These are phyloP conservation scores for Pleurotus tuber-regium DNA, from an alignment of 768 basidiomycete genomes.

Conservation along the genomic window DNA sequence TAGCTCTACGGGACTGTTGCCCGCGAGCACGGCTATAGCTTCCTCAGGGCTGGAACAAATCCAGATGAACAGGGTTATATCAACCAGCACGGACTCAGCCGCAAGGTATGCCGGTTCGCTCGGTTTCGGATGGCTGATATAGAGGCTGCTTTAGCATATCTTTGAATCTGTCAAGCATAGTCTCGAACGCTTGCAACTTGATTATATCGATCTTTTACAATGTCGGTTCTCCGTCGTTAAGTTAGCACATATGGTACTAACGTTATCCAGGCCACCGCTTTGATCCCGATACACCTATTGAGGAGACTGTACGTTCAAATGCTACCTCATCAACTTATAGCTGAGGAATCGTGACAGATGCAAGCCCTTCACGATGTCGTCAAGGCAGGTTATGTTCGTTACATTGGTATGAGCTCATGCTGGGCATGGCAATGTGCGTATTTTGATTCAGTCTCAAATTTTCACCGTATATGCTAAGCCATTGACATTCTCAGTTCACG, in stretches of 20 bases:
- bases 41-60: slow-evolving; percentile 13
- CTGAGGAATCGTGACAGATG: slow-evolving; percentile 39
- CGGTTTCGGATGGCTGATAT: too few species aligned
- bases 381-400: slow-evolving; percentile 58
- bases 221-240: slow-evolving; percentile 33
- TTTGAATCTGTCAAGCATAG: slow-evolving; percentile 65
- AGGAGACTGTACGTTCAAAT: slow-evolving; percentile 39
- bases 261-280: slow-evolving; percentile 50
- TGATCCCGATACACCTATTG: slow-evolving; percentile 55
- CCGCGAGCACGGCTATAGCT: slow-evolving; percentile 15
- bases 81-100: slow-evolving; percentile 48
- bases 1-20: slow-evolving; percentile 37
- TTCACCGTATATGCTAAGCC: neutral
- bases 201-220: slow-evolving; percentile 77
- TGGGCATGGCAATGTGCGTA: slow-evolving; percentile 49
- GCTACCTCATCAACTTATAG: neutral
- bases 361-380: slow-evolving; percentile 70
- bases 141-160: slow-evolving; percentile 58
- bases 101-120: too few species aligned
- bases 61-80: slow-evolving; percentile 45
- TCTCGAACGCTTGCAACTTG: slow-evolving; percentile 65
- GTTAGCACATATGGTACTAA: neutral
- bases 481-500: slow-evolving; percentile 35
- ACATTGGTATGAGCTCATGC: slow-evolving; percentile 58
- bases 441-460: neutral